phyloP scores from a whole-genome alignment of 495 filamentous ascomycete species.

The Xylaria palmicola region DNA sequence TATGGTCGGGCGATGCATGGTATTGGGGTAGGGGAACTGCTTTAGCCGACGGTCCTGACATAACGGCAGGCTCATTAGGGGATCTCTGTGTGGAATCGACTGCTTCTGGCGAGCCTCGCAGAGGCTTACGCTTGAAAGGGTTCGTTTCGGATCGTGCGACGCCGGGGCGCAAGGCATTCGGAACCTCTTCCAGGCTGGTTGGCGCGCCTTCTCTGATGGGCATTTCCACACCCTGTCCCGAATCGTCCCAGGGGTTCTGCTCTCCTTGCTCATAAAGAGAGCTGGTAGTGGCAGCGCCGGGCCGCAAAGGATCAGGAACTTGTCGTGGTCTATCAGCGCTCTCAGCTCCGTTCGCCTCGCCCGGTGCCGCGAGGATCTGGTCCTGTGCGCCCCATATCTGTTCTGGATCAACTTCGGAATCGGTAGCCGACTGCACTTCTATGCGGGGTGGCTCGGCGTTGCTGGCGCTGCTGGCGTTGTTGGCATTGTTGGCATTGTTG shows the following conservation, averaged over 20 bases:
- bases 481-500: conserved; percentile 25
- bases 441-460: conserved; percentile 29
- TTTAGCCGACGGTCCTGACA: conserved; percentile 20
- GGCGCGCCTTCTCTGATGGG: conserved; percentile 19
- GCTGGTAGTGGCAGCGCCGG: conserved; percentile 17
- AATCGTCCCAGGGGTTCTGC: conserved; percentile 30
- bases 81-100: conserved; percentile 2
- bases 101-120: conserved; percentile 11
- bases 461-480: no score
- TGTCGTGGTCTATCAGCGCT: conserved; percentile 19
- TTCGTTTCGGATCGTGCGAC: conserved; percentile 46
- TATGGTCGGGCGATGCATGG: conserved; percentile 33
- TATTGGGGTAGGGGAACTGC: conserved; percentile 40
- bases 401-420: conserved; percentile 34
- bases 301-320: conserved; percentile 24
- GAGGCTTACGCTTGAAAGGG: conserved; percentile 50
- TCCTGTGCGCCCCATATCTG: conserved; percentile 36
- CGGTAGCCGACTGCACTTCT: conserved; percentile 34
- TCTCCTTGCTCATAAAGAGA: conserved; percentile 23
- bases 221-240: conserved; percentile 5
- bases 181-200: conserved; percentile 27
- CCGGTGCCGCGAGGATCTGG: conserved; percentile 11
- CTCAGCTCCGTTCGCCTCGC: conserved; percentile 12
- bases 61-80: conserved; percentile 11
- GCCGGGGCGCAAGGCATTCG: conserved; percentile 35